Evolutionary conservation across 140 eudicot genomes (phyloP), one percentile per base, ranked within the genome.

Genomic region (Anethum foeniculum): DNA sequence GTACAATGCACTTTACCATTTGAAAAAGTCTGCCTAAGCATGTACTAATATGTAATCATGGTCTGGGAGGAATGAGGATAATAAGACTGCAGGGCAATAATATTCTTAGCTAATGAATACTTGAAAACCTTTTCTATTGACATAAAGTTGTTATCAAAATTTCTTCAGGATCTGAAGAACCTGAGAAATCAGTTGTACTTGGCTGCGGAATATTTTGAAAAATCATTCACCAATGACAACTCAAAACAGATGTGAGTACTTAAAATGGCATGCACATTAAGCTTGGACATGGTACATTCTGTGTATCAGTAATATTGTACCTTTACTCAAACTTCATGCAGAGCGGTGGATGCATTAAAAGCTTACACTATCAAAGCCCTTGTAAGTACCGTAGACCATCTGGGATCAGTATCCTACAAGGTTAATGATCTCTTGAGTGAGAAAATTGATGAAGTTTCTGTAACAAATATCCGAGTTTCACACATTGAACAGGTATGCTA

Each of bases 151-250:
- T 73, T 41, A 16, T 72, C 71, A 67, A 18, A 34, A 43, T 80
- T 34, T 83, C 71, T 86, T 41, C 84, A 94, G 98, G 98, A 94
- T 87, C 88, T 94, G 81, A 94, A 89, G 89, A 92, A 92, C 83
- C 83, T 94, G 77, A 83, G 95, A 82, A 89, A 88, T 81, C 98
- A 94, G 58, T 30, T 94, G 44, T 94, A 94, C 71, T 87, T 97
- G 1, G 99, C 99, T 32, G 99, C 99, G 6, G 97, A 92, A 81
- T 94, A 92, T 76, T 94, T 94, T 75, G 99, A 94, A 81, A 79
- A 88, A 82, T 90, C 97, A 32, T 94, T 90, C 86, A 82, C 87
- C 71, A 92, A 92, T 82, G 97, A 92, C 76, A 94, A 89, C 77
- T 96, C 93, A 77, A 94, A 92, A 71, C 93, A 92, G 74, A 13